These are phyloP conservation scores for Hypsizygus marmoreus DNA, from an alignment of 768 basidiomycete species.

Conservation along the genomic window DNA sequence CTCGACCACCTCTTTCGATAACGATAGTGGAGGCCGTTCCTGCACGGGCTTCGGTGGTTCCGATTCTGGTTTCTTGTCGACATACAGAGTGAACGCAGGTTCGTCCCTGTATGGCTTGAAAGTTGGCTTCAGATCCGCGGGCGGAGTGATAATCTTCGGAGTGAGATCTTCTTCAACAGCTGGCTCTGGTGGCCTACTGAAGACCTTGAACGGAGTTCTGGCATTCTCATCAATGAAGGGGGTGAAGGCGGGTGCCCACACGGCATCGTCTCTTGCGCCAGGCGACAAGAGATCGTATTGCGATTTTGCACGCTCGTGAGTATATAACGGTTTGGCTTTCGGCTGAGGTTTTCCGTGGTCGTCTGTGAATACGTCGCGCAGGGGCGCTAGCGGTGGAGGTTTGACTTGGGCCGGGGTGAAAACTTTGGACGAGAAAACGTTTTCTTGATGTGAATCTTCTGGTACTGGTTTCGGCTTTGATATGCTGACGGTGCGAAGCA, in stretches of 20 bases:
- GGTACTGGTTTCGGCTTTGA: constrained; percentile 32
- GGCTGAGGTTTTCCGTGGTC: constrained; percentile 43
- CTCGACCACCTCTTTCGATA: constrained; percentile 25
- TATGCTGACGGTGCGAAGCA: constrained; percentile 17
- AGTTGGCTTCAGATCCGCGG: constrained; percentile 31
- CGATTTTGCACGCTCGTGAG: constrained; percentile 47
- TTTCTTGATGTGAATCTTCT: constrained; percentile 38
- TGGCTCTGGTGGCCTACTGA: constrained; percentile 68
- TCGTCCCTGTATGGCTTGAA: constrained; percentile 46
- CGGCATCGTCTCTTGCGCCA: constrained; percentile 17
- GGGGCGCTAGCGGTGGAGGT: constrained; percentile 37
- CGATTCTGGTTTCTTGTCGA: constrained; percentile 20
- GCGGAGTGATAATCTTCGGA: constrained; percentile 50
- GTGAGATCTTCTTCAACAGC: constrained; percentile 47
- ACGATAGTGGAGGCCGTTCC: constrained; percentile 15
- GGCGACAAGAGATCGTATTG: constrained; percentile 33
- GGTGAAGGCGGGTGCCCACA: constrained; percentile 33
- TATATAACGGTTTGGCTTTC: constrained; percentile 34
- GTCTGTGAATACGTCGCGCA: constrained; percentile 47
- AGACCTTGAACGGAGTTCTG: constrained; percentile 64
- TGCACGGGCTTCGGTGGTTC: constrained; percentile 1
- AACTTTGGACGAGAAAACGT: constrained; percentile 57
- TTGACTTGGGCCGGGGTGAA: constrained; percentile 61
- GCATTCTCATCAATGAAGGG: constrained; percentile 45
- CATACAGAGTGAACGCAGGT: constrained; percentile 39